phyloP scores from a whole-genome alignment of 2,329 filamentous ascomycete species.

The Pezicula neosporulosa region DNA sequence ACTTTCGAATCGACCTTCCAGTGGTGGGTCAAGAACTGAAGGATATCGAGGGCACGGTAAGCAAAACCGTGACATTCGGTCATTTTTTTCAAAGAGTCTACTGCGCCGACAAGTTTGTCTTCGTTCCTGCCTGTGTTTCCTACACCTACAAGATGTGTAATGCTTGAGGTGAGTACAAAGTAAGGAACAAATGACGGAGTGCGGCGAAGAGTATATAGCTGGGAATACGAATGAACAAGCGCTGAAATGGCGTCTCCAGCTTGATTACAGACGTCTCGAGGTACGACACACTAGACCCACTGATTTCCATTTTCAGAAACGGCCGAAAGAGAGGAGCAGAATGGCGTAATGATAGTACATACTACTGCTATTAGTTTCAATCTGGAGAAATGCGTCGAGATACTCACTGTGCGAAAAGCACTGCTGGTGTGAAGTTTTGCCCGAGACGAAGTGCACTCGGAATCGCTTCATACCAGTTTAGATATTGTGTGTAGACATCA shows the following conservation, averaged over 20 bases:
- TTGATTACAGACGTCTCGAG: conserved; percentile 27
- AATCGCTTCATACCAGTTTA: conserved; percentile 68
- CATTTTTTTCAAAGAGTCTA: conserved; percentile 58
- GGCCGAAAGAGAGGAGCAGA: conserved; percentile 72
- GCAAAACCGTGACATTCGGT: conserved; percentile 36
- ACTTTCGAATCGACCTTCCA: conserved; percentile 55
- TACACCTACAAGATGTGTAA: conserved; percentile 20
- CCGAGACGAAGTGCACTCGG: conserved; percentile 61
- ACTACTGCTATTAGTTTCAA: conserved; percentile 31
- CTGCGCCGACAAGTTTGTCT: conserved; percentile 47
- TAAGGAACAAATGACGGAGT: conserved; percentile 30
- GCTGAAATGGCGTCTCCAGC: conserved; percentile 30
- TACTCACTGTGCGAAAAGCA: conserved; percentile 71
- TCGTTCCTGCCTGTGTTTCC: conserved; percentile 26
- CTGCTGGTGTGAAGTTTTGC: conserved; percentile 69
- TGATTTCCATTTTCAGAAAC: conserved; percentile 35
- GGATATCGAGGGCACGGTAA: conserved; percentile 34
- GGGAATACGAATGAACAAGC: conserved; percentile 26
- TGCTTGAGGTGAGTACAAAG: conserved; percentile 24
- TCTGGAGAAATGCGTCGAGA: neutral
- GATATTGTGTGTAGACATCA: conserved; percentile 63
- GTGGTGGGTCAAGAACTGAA: conserved; percentile 53
- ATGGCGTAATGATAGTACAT: conserved; percentile 71
- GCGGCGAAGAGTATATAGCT: conserved; percentile 27
- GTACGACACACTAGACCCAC: conserved; percentile 21